These are phyloP conservation scores for Annulohypoxylon maeteangense DNA, from an alignment of 495 filamentous ascomycete genomes.

Conservation along the genomic window DNA sequence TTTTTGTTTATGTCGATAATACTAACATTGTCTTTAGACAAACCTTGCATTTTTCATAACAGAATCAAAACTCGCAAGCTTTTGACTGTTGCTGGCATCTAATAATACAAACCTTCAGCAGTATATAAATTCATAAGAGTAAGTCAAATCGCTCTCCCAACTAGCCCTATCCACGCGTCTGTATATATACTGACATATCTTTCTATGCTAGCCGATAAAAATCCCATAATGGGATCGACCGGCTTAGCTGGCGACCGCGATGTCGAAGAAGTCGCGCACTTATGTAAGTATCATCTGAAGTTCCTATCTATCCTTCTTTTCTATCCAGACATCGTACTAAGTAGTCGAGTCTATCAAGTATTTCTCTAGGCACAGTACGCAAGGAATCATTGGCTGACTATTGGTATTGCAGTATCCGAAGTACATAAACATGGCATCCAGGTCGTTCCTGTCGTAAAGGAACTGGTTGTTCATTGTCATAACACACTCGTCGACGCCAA, in stretches of 20 bases:
- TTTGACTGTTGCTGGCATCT: too few relatives aligned
- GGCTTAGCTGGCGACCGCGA: neutral
- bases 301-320: neutral
- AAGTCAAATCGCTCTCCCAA: neutral
- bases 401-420: constrained; percentile 45
- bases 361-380: too few relatives aligned
- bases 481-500: neutral
- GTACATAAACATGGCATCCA: constrained; percentile 15
- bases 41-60: neutral
- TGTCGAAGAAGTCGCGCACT: neutral
- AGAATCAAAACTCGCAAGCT: too few relatives aligned
- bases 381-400: too few relatives aligned
- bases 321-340: too few relatives aligned
- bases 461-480: neutral
- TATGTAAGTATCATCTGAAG: neutral
- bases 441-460: neutral
- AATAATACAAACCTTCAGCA: too few relatives aligned
- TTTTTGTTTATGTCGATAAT: neutral
- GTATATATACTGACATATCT: neutral
- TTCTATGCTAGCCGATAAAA: neutral
- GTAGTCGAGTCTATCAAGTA: too few relatives aligned
- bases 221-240: neutral
- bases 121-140: neutral
- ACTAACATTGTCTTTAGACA: neutral
- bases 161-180: neutral